Base-by-base conservation (phyloP, 352 stramenopile genomes). In the Globisporangium abappressorium region DNA sequence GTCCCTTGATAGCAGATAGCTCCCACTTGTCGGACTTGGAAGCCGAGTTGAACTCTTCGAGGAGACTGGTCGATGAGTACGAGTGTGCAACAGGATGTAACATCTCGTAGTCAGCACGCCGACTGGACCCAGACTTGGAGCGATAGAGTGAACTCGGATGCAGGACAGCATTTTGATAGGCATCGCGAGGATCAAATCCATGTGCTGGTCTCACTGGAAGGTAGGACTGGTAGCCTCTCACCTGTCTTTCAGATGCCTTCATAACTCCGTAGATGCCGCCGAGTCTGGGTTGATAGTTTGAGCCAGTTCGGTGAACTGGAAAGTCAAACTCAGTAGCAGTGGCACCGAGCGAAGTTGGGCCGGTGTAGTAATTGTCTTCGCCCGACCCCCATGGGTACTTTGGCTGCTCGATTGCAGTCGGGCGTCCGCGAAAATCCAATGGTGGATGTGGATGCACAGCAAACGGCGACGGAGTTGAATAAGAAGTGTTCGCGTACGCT, bases 1-100 rank as follows among this genome's bases (percentile, higher is more conserved):
- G 89, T 3, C 91, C 91, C 67, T 89, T 87, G 65, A 96, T 93
- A 24, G 81, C 78, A 6, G 74, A 74, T 38, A 97, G 68, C 63
- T 89, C 88, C 87, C 87, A 95, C 73, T 92, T 93, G 61, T 93
- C 86, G 49, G 82, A 75, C 70, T 92, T 94, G 0, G 77, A 70
- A 5, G 77, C 67, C 26, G 72, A 78, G 60, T 85, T 91, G 56
- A 97, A 94, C 57, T 97, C 89, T 65, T 95, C 85, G 18, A 97
- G 67, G 12, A 97, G 76, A 55, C 72, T 91, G 60, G 79, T 86
- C 15, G 83, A 87, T 22, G 77, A 87, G 67, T 91, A 91, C 43
- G 80, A 89, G 49, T 92, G 80, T 2, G 80, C 80, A 1, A 80
- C 65, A 22, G 86, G 77, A 47, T 92, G 81, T 36, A 92, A 65